Percentiles rank a stretch among this genome's conserved stretches.
phyloP scores from a whole-genome alignment of 1,139 yeast species.

The Yamadazyma diddensiae region DNA sequence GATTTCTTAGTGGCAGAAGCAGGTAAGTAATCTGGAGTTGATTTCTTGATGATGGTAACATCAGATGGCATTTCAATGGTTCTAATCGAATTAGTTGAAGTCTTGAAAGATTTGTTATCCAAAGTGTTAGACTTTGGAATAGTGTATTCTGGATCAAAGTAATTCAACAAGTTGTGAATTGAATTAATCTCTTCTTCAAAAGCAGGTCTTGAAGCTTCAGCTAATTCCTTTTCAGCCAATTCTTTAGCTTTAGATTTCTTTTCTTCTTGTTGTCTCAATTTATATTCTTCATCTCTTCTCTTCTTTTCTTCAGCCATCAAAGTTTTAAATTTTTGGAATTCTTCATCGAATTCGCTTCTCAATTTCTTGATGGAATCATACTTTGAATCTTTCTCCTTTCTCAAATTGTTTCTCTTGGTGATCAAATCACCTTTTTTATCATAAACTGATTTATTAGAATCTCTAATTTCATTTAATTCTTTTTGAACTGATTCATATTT shows the following conservation, averaged over 20 bases:
- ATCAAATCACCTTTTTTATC: constrained; percentile 64
- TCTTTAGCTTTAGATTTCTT: constrained; percentile 61
- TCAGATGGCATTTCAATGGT: constrained; percentile 61
- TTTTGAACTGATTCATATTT: constrained; percentile 61
- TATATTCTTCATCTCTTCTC: constrained; percentile 68
- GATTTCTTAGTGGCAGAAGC: constrained; percentile 49
- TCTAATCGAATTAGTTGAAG: constrained; percentile 36
- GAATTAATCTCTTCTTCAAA: constrained; percentile 71
- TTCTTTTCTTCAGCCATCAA: constrained; percentile 67
- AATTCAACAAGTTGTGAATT: constrained; percentile 66
- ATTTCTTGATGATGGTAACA: constrained; percentile 62
- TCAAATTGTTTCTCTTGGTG: constrained; percentile 66
- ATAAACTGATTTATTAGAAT: constrained; percentile 60
- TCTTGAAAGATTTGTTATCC: constrained; percentile 29
- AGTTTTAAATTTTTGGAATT: constrained; percentile 67
- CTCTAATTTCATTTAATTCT: constrained; percentile 58
- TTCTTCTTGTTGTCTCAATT: constrained; percentile 52
- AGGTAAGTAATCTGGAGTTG: constrained; percentile 56
- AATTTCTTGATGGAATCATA: constrained; percentile 62
- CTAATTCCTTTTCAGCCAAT: constrained; percentile 62
- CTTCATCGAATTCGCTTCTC: constrained; percentile 66
- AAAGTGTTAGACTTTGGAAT: constrained; percentile 46
- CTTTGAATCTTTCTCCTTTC: constrained; percentile 67
- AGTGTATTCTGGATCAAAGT: constrained; percentile 78
- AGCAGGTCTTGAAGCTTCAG: constrained; percentile 79